phyloP scores from a whole-genome alignment of 2,329 filamentous ascomycete species.

The Monosporascus sp. region DNA sequence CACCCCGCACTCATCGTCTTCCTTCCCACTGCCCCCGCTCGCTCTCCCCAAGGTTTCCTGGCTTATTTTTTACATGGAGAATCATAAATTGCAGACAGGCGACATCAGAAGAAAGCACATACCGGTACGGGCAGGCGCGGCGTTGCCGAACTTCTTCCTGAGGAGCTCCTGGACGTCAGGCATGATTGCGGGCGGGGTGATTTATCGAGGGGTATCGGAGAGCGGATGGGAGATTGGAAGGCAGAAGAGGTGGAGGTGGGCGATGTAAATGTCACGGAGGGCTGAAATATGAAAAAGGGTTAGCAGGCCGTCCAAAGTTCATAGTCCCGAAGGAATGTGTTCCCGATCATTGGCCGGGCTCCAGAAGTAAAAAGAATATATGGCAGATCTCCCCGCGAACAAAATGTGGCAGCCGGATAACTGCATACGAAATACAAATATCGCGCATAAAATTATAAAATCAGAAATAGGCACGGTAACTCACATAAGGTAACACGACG shows the following conservation, averaged over 20 bases:
- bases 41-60: too few species aligned
- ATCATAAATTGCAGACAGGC: background rate
- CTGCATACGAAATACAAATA: background rate
- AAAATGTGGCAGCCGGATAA: background rate
- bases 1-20: too few species aligned
- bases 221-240: background rate
- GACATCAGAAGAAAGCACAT: slow-evolving; percentile 11
- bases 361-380: background rate
- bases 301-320: too few species aligned
- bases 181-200: slow-evolving; percentile 17
- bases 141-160: slow-evolving; percentile 30
- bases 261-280: too few species aligned
- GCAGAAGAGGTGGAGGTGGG: background rate
- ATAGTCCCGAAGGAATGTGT: background rate
- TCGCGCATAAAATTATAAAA: background rate
- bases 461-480: background rate
- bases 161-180: slow-evolving; percentile 41
- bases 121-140: slow-evolving; percentile 29
- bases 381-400: background rate
- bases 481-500: background rate
- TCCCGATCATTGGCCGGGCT: background rate
- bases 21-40: too few species aligned
- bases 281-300: too few species aligned
- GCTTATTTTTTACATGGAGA: slow-evolving; percentile 8
- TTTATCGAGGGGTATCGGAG: background rate